Conservation (phyloP, 106 monocot genomes). For the Acanthochlamys bracteata region DNA sequence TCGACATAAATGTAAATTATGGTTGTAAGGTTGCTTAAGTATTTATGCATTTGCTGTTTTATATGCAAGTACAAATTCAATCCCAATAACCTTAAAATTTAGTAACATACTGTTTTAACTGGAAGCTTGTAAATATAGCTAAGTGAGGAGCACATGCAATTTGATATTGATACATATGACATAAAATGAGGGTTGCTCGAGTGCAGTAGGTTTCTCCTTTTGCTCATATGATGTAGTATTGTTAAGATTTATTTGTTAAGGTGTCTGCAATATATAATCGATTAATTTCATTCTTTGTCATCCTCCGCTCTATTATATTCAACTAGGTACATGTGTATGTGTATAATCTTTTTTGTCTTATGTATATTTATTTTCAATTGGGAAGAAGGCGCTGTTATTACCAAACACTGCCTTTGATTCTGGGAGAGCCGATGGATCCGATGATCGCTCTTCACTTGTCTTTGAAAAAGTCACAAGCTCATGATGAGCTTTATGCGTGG, state of each 20-base stretch:
- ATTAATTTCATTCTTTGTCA: background rate
- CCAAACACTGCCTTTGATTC: slow-evolving; percentile 17
- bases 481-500: slow-evolving; percentile 56
- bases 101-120: too few relatives aligned
- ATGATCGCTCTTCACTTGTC: slow-evolving; percentile 64
- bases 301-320: too few relatives aligned
- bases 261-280: background rate
- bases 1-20: too few relatives aligned
- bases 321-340: background rate
- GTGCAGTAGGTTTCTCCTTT: background rate
- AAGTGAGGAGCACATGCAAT: too few relatives aligned
- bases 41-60: too few relatives aligned
- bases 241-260: background rate
- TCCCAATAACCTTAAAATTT: too few relatives aligned
- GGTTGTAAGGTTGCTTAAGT: too few relatives aligned
- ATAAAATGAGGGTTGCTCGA: too few relatives aligned
- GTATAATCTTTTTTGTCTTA: background rate
- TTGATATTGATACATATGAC: too few relatives aligned
- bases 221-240: background rate
- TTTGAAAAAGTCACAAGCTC: slow-evolving; percentile 52
- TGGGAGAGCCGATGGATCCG: slow-evolving; percentile 70
- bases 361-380: slow-evolving; percentile 2
- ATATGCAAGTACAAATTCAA: too few relatives aligned
- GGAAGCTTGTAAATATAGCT: too few relatives aligned
- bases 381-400: slow-evolving; percentile 25